Evolutionary conservation across 2,329 filamentous ascomycete species (phyloP).

Genomic region (Nigrograna mackinnonii): DNA sequence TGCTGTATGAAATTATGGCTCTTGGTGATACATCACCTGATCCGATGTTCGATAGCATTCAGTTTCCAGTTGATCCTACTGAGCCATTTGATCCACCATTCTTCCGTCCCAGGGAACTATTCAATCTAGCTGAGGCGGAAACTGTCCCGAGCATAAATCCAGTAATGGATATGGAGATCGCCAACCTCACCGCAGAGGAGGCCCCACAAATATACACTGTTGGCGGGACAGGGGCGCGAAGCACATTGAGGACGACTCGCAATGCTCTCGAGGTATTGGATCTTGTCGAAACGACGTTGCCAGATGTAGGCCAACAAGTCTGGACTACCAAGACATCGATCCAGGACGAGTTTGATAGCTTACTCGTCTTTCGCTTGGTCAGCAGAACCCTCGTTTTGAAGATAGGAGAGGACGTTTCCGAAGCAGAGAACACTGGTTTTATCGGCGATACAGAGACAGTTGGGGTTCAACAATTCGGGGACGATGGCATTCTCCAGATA

Average conservation of each 20-base stretch:
- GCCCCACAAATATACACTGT: constrained; percentile 95
- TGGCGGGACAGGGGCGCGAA: constrained; percentile 85
- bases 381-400: constrained; percentile 90
- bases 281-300: constrained; percentile 91
- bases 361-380: constrained; percentile 92
- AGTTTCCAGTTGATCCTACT: constrained; percentile 75
- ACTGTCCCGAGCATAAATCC: constrained; percentile 89
- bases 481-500: constrained; percentile 90
- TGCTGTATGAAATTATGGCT: constrained; percentile 97
- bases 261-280: constrained; percentile 93
- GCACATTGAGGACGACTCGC: constrained; percentile 87
- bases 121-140: constrained; percentile 85
- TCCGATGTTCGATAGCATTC: constrained; percentile 80
- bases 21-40: constrained; percentile 95
- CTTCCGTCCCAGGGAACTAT: constrained; percentile 77
- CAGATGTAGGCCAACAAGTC: constrained; percentile 84
- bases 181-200: constrained; percentile 88
- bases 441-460: constrained; percentile 85
- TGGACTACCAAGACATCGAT: constrained; percentile 92
- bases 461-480: constrained; percentile 90
- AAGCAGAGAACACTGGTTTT: constrained; percentile 93
- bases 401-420: constrained; percentile 95
- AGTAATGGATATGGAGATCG: constrained; percentile 86
- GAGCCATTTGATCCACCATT: constrained; percentile 77
- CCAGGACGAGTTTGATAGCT: constrained; percentile 85